Conservation (phyloP, 257 asterid genomes). For the Gardenia jasminoides region DNA sequence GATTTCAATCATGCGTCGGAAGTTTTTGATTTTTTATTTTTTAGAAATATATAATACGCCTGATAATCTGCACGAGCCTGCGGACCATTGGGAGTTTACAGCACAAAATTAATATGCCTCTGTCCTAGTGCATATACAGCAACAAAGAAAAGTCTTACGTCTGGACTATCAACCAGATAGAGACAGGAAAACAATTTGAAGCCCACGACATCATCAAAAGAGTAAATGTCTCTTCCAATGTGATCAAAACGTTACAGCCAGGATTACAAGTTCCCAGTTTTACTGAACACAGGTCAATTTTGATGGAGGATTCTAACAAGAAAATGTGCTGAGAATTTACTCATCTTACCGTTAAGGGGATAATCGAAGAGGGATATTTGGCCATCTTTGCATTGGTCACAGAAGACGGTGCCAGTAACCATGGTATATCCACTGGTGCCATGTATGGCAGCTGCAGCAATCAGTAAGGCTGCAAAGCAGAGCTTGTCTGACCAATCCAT, state of each 20-base stretch:
- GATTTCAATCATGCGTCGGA: not conserved
- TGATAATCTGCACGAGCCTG: not conserved
- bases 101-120: not conserved
- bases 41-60: too few species aligned
- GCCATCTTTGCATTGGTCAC: conserved; percentile 97
- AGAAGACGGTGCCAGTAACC: conserved; percentile 83
- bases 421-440: conserved; percentile 50
- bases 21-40: too few species aligned
- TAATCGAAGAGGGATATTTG: conserved; percentile 72
- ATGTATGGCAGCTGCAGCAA: conserved; percentile 43
- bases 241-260: not conserved
- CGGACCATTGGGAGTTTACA: not conserved
- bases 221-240: too few species aligned
- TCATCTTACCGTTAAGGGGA: conserved; percentile 57
- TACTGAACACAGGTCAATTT: not conserved
- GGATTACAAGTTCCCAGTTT: not conserved
- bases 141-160: not conserved
- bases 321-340: not conserved
- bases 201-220: not conserved
- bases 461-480: conserved; percentile 45
- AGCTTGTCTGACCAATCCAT: conserved; percentile 55
- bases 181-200: not conserved
- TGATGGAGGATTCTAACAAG: not conserved
- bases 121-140: not conserved
- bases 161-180: not conserved